Conservation (phyloP, 768 basidiomycete species). For the Punctularia strigosozonata region DNA sequence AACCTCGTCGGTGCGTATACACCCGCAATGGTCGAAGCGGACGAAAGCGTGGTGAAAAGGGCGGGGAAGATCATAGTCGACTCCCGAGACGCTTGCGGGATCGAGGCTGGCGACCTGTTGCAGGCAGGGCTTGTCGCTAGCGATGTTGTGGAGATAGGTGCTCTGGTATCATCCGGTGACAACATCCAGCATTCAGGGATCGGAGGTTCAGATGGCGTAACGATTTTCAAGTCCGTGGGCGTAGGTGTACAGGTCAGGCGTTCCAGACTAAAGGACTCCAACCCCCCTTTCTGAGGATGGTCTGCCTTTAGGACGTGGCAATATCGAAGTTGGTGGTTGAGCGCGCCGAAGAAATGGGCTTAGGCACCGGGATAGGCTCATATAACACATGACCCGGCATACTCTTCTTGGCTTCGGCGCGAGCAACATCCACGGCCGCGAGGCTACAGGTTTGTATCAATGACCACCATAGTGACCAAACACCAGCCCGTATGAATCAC, state of each 20-base stretch:
- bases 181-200: not conserved
- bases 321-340: conserved; percentile 61
- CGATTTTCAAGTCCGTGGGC: conserved; percentile 84
- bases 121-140: conserved; percentile 26
- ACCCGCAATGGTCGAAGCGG: conserved; percentile 71
- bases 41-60: conserved; percentile 40
- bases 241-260: conserved; percentile 82
- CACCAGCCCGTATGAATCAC: too few relatives aligned
- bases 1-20: conserved; percentile 78
- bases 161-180: conserved; percentile 27
- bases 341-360: conserved; percentile 38
- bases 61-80: conserved; percentile 60
- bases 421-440: too few relatives aligned
- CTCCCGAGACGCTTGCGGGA: conserved; percentile 53
- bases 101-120: conserved; percentile 79
- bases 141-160: conserved; percentile 58
- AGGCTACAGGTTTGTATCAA: too few relatives aligned
- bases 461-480: too few relatives aligned
- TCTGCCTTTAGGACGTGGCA: conserved; percentile 75
- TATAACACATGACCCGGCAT: too few relatives aligned
- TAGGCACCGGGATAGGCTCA: conserved; percentile 27
- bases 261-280: too few relatives aligned
- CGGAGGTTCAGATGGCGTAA: conserved; percentile 26
- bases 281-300: too few relatives aligned
- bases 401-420: too few relatives aligned